Conservation (phyloP, 768 basidiomycete species). For the Leccinum variicolor region DNA sequence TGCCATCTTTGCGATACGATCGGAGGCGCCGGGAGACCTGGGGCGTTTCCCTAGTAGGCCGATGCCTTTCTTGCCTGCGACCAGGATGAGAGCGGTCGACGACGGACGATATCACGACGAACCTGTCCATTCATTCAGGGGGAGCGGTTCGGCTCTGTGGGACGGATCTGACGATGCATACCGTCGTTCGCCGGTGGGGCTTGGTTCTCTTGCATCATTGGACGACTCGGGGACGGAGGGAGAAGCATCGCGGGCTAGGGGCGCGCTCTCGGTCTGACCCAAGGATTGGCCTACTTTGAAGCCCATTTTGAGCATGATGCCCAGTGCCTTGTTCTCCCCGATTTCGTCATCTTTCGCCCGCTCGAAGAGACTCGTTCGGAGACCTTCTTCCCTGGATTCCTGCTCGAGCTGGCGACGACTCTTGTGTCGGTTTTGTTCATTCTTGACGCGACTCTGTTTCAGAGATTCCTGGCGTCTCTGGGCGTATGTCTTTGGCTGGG, state of each 20-base stretch:
- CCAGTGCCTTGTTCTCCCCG: slow-evolving; percentile 68
- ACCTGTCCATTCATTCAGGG: slow-evolving; percentile 83
- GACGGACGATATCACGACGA: slow-evolving; percentile 21
- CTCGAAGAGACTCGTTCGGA: slow-evolving; percentile 79
- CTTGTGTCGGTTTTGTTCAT: slow-evolving; percentile 65
- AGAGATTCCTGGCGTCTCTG: slow-evolving; percentile 67
- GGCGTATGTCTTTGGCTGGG: slow-evolving; percentile 60
- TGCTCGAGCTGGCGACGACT: slow-evolving; percentile 62
- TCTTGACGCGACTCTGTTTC: slow-evolving; percentile 54
- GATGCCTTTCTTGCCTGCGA: slow-evolving; percentile 74
- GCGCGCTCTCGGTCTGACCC: slow-evolving; percentile 39
- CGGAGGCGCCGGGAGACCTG: slow-evolving; percentile 58
- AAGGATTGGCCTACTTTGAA: slow-evolving; percentile 83
- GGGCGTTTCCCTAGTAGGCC: slow-evolving; percentile 63
- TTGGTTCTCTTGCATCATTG: slow-evolving; percentile 1
- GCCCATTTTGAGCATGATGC: slow-evolving; percentile 94
- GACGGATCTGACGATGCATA: slow-evolving; percentile 6
- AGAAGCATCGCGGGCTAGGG: neutral
- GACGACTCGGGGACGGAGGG: slow-evolving; percentile 1
- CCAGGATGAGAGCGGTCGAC: slow-evolving; percentile 6
- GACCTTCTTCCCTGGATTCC: slow-evolving; percentile 73
- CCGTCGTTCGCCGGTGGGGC: slow-evolving; percentile 1
- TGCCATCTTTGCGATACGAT: slow-evolving; percentile 71
- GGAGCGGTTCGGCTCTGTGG: slow-evolving; percentile 66
- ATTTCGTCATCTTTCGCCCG: slow-evolving; percentile 51